These are phyloP conservation scores for Biscogniauxia marginata DNA, from an alignment of 2,329 filamentous ascomycete genomes.

Conservation along the genomic window DNA sequence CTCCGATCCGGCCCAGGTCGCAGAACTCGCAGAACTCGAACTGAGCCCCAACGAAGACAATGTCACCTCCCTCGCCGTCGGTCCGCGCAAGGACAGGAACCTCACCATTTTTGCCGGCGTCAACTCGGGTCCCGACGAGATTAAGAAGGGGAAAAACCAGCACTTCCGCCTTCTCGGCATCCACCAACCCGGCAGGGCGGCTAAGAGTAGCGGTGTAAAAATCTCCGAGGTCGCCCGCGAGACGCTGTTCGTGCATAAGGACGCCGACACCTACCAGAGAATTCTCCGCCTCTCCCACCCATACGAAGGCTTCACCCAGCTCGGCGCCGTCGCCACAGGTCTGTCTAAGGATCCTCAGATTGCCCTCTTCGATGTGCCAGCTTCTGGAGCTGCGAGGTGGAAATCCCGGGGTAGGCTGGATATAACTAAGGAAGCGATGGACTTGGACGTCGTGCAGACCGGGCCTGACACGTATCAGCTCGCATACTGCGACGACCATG, in stretches of 20 bases:
- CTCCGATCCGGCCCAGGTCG: constrained; percentile 61
- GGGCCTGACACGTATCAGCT: constrained; percentile 65
- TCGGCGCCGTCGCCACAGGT: constrained; percentile 78
- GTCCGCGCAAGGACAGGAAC: constrained; percentile 55
- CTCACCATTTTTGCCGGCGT: constrained; percentile 71
- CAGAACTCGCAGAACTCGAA: constrained; percentile 68
- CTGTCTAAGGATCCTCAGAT: constrained; percentile 75
- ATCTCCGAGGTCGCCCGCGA: constrained; percentile 53
- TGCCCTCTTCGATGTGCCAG: constrained; percentile 71
- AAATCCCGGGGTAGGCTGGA: constrained; percentile 50
- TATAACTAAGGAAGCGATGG: constrained; percentile 58
- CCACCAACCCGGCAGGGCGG: constrained; percentile 33
- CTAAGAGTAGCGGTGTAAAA: constrained; percentile 39
- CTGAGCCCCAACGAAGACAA: constrained; percentile 85
- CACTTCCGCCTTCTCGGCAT: constrained; percentile 79
- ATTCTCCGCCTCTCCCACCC: constrained; percentile 54
- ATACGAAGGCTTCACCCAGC: constrained; percentile 53
- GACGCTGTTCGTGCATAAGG: constrained; percentile 52
- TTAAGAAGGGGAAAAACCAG: constrained; percentile 74
- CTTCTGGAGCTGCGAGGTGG: constrained; percentile 50
- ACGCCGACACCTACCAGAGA: constrained; percentile 58
- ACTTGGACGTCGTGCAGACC: constrained; percentile 67
- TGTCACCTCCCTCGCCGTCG: constrained; percentile 76
- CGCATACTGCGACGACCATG: constrained; percentile 74
- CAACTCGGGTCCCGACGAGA: constrained; percentile 73